Conservation (phyloP, 306 rosid species). For the Cicer judaicum region DNA sequence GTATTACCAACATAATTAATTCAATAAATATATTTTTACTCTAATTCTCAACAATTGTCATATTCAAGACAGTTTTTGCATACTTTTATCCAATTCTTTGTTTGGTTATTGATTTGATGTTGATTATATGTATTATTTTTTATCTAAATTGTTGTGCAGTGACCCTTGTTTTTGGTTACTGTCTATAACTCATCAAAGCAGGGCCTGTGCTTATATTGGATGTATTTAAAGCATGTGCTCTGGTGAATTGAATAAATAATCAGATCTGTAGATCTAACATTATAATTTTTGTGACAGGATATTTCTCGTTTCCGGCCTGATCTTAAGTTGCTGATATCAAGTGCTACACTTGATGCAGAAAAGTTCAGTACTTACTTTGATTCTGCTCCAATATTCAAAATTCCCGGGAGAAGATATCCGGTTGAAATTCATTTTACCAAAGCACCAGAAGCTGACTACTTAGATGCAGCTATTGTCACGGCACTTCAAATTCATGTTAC, state of each 20-base stretch:
- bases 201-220: conserved; percentile 5
- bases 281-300: conserved; percentile 59
- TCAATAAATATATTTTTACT: no score
- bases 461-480: conserved; percentile 94
- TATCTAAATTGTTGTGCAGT: background rate
- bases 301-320: conserved; percentile 92
- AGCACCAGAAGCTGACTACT: conserved; percentile 97
- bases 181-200: conserved; percentile 28
- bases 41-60: no score
- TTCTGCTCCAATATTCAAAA: conserved; percentile 92
- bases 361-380: conserved; percentile 94
- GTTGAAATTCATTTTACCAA: conserved; percentile 88
- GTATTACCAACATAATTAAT: no score
- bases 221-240: conserved; percentile 11
- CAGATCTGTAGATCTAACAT: conserved; percentile 17
- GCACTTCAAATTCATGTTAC: conserved; percentile 94
- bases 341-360: conserved; percentile 97
- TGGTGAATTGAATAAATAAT: conserved; percentile 27
- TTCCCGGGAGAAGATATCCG: conserved; percentile 92
- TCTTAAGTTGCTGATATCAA: conserved; percentile 88
- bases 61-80: conserved; percentile 18
- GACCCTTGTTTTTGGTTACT: conserved; percentile 38
- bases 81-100: conserved; percentile 17
- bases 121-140: conserved; percentile 36
- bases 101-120: conserved; percentile 14